These are phyloP conservation scores for Melaleuca alternifolia DNA, from an alignment of 345 rosid species.

Conservation along the genomic window DNA sequence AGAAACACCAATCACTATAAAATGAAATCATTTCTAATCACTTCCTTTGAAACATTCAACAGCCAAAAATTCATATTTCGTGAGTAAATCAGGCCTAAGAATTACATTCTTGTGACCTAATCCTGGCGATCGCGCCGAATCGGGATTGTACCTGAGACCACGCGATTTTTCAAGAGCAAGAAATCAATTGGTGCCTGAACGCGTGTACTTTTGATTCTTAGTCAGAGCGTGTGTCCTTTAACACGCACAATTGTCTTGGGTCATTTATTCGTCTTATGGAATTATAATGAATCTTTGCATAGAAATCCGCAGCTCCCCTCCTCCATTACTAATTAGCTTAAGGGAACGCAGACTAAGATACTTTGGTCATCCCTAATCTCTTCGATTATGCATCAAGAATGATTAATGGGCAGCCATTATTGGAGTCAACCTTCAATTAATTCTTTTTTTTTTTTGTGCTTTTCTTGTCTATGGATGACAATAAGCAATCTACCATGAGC, in stretches of 20 bases:
- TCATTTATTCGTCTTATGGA: not conserved
- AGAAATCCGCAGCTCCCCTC: not conserved
- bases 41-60: too few species aligned
- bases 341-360: not conserved
- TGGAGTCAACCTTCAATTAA: not conserved
- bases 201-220: not conserved
- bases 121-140: too few species aligned
- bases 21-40: too few species aligned
- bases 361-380: not conserved
- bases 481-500: not conserved
- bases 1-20: too few species aligned
- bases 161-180: not conserved
- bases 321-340: not conserved
- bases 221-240: too few species aligned
- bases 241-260: not conserved
- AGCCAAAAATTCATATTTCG: not conserved
- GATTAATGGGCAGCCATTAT: not conserved
- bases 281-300: not conserved
- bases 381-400: not conserved
- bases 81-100: too few species aligned
- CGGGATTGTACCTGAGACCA: not conserved
- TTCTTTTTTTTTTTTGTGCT: not conserved
- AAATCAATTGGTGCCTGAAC: not conserved
- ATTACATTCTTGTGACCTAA: too few species aligned
- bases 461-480: not conserved